phyloP scores from a whole-genome alignment of 1,139 yeast species.

The Geotrichum reessii region DNA sequence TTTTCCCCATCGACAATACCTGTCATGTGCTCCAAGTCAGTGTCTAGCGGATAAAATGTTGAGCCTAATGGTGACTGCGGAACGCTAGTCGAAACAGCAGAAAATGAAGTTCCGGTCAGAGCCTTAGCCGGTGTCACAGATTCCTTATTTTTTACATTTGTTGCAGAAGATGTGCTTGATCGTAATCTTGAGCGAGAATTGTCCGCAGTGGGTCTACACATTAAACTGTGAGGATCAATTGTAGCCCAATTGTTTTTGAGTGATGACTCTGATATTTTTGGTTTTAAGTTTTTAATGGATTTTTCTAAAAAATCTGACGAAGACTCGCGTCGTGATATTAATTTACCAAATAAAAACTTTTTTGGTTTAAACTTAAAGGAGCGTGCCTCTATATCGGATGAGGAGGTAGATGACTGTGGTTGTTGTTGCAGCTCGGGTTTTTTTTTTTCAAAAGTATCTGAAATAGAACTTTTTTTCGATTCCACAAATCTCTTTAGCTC shows the following conservation, averaged over 20 bases:
- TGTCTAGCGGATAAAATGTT: constrained; percentile 12
- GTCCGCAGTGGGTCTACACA: not conserved
- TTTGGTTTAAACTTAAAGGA: constrained; percentile 8
- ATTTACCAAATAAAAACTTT: constrained; percentile 26
- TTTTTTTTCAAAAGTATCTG: not conserved
- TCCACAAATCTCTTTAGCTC: constrained; percentile 6
- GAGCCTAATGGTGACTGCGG: constrained; percentile 2
- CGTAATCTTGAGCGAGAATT: not conserved
- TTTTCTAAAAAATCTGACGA: constrained; percentile 21
- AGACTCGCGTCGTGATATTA: constrained; percentile 27
- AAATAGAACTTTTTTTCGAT: not conserved
- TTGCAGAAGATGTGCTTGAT: not conserved
- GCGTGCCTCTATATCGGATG: not conserved
- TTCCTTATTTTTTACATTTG: not conserved
- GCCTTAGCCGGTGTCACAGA: not conserved
- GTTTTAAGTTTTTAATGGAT: not conserved
- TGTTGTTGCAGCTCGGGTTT: not conserved
- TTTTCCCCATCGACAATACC: constrained; percentile 12
- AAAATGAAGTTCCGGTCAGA: not conserved
- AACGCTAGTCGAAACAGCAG: not conserved
- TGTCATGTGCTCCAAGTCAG: constrained; percentile 18
- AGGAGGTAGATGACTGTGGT: not conserved
- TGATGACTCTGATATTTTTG: not conserved
- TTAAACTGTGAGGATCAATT: constrained; percentile 13
- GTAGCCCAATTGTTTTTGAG: constrained; percentile 16